Evolutionary conservation across 2,329 filamentous ascomycete genomes (phyloP).

Genomic region (Penicillium corylophilum): DNA sequence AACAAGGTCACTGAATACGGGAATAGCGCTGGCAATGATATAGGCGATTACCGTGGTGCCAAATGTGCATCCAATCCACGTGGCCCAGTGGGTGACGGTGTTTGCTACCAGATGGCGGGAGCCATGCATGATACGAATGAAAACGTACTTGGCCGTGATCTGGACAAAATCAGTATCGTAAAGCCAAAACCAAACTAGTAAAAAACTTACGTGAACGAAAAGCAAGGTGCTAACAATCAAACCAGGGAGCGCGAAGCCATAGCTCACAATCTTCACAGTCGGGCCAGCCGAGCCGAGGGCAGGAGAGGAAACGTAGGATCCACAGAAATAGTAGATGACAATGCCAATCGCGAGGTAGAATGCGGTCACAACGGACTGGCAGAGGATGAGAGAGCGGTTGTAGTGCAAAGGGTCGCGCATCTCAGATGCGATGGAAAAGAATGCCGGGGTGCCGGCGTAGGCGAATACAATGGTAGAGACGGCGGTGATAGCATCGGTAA

Average conservation of each 20-base stretch:
- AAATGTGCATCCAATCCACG: slow-evolving; percentile 19
- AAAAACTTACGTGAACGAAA: slow-evolving; percentile 18
- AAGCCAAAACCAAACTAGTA: neutral
- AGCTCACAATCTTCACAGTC: slow-evolving; percentile 42
- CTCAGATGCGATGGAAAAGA: slow-evolving; percentile 40
- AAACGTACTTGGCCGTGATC: slow-evolving; percentile 21
- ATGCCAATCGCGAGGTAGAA: slow-evolving; percentile 40
- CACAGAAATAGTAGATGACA: slow-evolving; percentile 50
- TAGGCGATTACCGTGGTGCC: slow-evolving; percentile 17
- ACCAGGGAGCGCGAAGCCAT: slow-evolving; percentile 36
- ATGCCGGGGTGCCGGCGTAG: slow-evolving; percentile 31
- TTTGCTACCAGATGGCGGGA: slow-evolving; percentile 19
- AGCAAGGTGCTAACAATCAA: slow-evolving; percentile 25
- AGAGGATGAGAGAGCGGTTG: slow-evolving; percentile 32
- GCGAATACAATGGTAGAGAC: slow-evolving; percentile 32
- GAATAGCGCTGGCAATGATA: slow-evolving; percentile 24
- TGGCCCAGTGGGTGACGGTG: slow-evolving; percentile 17
- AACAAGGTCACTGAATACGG: slow-evolving; percentile 22
- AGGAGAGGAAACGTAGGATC: slow-evolving; percentile 48
- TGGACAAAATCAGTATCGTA: neutral
- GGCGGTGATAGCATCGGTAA: slow-evolving; percentile 30
- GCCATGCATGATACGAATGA: slow-evolving; percentile 17
- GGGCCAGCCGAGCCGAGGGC: slow-evolving; percentile 49
- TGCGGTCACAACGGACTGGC: slow-evolving; percentile 34
- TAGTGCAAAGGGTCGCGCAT: slow-evolving; percentile 39